A percentile compares a stretch with the other conserved stretches of the same genome.
phyloP scores from a whole-genome alignment of 1,284 basidiomycete species.

The Wolfiporia cocos region DNA sequence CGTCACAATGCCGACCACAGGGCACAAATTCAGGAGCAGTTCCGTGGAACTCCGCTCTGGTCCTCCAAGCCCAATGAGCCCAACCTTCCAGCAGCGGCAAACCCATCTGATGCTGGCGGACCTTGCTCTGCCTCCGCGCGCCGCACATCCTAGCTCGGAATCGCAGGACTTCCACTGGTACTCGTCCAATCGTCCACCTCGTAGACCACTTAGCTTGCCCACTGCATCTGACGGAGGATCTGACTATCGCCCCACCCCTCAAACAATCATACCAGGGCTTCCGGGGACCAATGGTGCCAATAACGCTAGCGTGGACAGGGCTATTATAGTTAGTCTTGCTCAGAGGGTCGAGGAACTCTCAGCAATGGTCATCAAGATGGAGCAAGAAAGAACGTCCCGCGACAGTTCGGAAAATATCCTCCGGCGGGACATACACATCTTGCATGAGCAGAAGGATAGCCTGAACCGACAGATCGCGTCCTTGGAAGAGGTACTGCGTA shows the following conservation, averaged over 20 bases:
- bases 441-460: conserved; percentile 8
- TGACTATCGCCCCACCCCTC: neutral
- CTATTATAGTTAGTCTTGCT: neutral
- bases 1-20: neutral
- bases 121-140: too few species aligned
- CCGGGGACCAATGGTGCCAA: neutral
- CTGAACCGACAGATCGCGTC: conserved; percentile 5
- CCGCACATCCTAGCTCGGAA: too few species aligned
- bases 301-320: neutral
- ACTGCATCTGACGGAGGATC: neutral
- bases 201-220: neutral
- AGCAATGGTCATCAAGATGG: conserved; percentile 4
- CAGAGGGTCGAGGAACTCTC: conserved; percentile 4
- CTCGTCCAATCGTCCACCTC: neutral
- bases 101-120: too few species aligned
- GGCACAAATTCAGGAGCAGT: too few species aligned
- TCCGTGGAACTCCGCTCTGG: neutral
- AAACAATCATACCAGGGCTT: neutral
- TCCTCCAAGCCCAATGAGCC: neutral
- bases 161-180: neutral
- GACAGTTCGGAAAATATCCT: conserved; percentile 2
- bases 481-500: neutral
- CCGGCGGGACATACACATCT: conserved; percentile 1
- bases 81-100: neutral
- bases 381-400: neutral